Conservation (phyloP, 345 rosid genomes). For the Ceriops decandra region DNA sequence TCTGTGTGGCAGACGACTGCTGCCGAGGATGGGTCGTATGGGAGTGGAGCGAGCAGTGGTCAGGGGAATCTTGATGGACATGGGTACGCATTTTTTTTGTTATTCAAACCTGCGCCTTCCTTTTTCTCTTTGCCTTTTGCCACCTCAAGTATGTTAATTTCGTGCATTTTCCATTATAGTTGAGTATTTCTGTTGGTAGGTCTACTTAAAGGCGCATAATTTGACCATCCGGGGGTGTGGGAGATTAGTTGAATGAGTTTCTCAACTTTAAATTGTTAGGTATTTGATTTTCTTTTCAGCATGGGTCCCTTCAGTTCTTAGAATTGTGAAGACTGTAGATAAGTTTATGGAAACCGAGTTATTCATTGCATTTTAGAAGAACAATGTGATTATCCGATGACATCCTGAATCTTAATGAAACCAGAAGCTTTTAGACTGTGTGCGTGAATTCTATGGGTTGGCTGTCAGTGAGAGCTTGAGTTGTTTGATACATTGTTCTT, state of each 20-base stretch:
- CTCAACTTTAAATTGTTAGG: no score
- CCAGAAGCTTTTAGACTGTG: background rate
- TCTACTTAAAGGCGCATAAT: no score
- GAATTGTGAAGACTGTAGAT: background rate
- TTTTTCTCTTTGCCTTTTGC: no score
- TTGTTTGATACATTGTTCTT: background rate
- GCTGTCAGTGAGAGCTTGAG: background rate
- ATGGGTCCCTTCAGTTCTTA: no score
- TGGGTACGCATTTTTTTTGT: conserved; percentile 13
- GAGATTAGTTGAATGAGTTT: no score
- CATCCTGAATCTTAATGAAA: background rate
- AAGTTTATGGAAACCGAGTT: background rate
- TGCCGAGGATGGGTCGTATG: conserved; percentile 61
- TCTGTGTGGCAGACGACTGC: conserved; percentile 79
- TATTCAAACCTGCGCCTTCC: background rate
- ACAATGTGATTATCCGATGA: no score
- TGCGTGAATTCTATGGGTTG: background rate
- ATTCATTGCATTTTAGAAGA: background rate
- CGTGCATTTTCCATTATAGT: no score
- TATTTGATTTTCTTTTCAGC: no score
- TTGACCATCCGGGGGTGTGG: no score
- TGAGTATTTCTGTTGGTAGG: no score
- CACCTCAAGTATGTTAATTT: no score
- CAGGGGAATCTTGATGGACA: conserved; percentile 62
- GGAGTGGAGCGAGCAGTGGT: conserved; percentile 59